These are phyloP conservation scores for Myriosclerotinia curreyana DNA, from an alignment of 2,329 filamentous ascomycete species.

Conservation along the genomic window DNA sequence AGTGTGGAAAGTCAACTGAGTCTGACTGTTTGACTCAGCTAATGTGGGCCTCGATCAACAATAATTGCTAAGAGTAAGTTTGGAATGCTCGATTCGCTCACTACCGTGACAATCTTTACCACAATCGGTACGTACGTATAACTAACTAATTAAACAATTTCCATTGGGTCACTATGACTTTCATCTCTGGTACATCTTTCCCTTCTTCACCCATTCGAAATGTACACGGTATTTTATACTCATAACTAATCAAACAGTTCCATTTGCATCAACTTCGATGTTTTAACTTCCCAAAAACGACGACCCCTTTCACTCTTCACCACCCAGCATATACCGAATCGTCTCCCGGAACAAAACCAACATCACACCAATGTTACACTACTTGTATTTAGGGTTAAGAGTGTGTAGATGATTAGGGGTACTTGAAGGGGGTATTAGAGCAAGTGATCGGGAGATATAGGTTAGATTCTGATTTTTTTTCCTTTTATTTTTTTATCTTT, in stretches of 20 bases:
- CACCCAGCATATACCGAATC: neutral
- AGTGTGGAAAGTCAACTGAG: too few relatives aligned
- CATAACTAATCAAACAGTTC: neutral
- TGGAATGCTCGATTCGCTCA: neutral
- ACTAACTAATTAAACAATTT: neutral
- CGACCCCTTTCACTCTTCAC: neutral
- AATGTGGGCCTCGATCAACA: neutral
- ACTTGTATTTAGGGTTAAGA: conserved; percentile 5
- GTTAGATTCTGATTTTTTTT: too few relatives aligned
- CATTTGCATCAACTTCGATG: neutral
- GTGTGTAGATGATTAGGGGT: conserved; percentile 14
- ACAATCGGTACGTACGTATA: too few relatives aligned
- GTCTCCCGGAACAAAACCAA: neutral
- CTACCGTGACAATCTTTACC: too few relatives aligned
- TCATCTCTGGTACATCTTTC: neutral
- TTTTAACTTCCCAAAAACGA: too few relatives aligned
- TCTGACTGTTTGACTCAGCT: too few relatives aligned
- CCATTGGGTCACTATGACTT: neutral
- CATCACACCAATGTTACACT: neutral
- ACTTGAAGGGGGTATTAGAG: neutral
- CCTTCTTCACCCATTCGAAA: neutral
- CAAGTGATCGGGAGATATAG: conserved; percentile 6
- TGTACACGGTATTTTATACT: neutral
- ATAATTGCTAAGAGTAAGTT: neutral
- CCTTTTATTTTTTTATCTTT: too few relatives aligned